Conservation (phyloP, 1,139 yeast species). For the Yamadazyma conglobata region DNA sequence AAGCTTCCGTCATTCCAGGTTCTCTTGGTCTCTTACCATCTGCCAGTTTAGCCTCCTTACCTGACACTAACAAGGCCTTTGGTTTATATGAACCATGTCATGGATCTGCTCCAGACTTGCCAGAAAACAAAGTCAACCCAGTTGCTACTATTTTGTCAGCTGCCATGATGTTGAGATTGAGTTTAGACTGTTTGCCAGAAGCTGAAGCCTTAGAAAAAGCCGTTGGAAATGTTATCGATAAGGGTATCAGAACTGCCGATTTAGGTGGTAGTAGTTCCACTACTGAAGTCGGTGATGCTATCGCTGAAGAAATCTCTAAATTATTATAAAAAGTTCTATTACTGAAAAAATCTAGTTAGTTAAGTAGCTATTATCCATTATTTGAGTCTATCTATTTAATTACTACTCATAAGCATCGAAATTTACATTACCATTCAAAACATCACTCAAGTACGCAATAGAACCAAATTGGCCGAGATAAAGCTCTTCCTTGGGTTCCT, state of each 20-base stretch:
- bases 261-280: constrained; percentile 79
- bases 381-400: too few species aligned
- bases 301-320: constrained; percentile 67
- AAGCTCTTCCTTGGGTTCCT: constrained; percentile 8
- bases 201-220: constrained; percentile 90
- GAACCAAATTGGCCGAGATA: constrained; percentile 25
- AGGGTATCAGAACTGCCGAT: constrained; percentile 88
- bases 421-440: constrained; percentile 27
- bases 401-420: constrained; percentile 16
- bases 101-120: constrained; percentile 96
- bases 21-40: constrained; percentile 93
- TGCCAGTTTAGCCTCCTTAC: constrained; percentile 92
- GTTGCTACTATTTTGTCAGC: constrained; percentile 91
- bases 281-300: constrained; percentile 88
- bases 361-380: too few species aligned
- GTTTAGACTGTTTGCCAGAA: constrained; percentile 75
- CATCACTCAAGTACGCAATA: constrained; percentile 32
- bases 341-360: too few species aligned
- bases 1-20: constrained; percentile 97
- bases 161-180: constrained; percentile 94
- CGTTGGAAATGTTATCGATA: constrained; percentile 74
- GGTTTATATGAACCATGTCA: constrained; percentile 98
- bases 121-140: constrained; percentile 86
- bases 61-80: constrained; percentile 89
- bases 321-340: too few species aligned